Conservation (phyloP, 805 yeast species). For the Lachancea cidri region DNA sequence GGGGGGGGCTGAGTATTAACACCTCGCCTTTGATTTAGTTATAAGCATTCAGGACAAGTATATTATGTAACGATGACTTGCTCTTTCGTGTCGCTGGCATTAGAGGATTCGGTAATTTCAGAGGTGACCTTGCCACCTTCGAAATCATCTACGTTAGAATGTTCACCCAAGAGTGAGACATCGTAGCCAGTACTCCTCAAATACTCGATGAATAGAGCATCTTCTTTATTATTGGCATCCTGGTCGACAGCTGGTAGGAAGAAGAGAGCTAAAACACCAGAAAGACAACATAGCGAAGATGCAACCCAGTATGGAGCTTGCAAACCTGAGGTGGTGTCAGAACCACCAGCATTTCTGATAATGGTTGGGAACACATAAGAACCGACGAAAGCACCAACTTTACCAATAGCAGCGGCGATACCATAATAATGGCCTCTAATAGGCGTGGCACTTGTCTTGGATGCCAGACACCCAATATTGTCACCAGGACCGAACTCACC, state of each 20-base stretch:
- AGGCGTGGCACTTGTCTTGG: slow-evolving; percentile 82
- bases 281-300: slow-evolving; percentile 66
- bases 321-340: slow-evolving; percentile 47
- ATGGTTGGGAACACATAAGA: slow-evolving; percentile 84
- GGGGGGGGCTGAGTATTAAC: too few species aligned
- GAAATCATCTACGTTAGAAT: slow-evolving; percentile 6
- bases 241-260: slow-evolving; percentile 79
- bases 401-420: slow-evolving; percentile 86
- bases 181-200: slow-evolving; percentile 68
- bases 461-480: slow-evolving; percentile 80
- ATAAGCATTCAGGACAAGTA: too few species aligned
- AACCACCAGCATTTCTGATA: slow-evolving; percentile 54
- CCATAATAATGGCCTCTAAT: slow-evolving; percentile 90
- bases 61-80: not conserved
- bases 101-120: not conserved
- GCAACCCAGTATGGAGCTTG: slow-evolving; percentile 81
- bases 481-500: slow-evolving; percentile 97
- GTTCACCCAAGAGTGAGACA: slow-evolving; percentile 46
- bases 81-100: not conserved
- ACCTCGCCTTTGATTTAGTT: too few species aligned
- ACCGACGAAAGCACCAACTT: slow-evolving; percentile 89
- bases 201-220: slow-evolving; percentile 61
- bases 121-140: slow-evolving; percentile 1
- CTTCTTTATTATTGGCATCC: slow-evolving; percentile 75
- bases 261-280: slow-evolving; percentile 65